These are phyloP conservation scores for Leersia perrieri DNA, from an alignment of 176 grass and related monocot species.

Conservation along the genomic window DNA sequence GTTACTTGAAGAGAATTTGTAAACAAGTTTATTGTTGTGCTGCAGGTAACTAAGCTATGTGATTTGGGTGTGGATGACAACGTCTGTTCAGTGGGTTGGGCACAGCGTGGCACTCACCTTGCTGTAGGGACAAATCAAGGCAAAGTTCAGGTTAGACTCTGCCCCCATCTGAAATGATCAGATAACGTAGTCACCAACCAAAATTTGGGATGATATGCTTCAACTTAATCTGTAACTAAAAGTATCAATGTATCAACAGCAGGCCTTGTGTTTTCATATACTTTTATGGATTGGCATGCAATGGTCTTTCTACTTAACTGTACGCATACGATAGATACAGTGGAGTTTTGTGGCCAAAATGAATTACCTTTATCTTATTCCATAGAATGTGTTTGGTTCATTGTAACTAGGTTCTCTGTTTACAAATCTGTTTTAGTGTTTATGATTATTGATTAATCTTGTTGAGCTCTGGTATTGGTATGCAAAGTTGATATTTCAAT, in stretches of 20 bases:
- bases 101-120: constrained; percentile 75
- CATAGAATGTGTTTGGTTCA: not conserved
- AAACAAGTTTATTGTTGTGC: not conserved
- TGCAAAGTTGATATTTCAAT: not conserved
- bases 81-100: constrained; percentile 95
- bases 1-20: not conserved
- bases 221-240: not conserved
- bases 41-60: constrained; percentile 92
- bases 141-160: constrained; percentile 73
- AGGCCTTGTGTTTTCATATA: not conserved
- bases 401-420: not conserved
- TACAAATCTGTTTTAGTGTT: not conserved
- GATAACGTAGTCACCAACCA: not conserved
- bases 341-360: not conserved
- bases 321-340: not conserved
- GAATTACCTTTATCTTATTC: not conserved
- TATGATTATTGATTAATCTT: not conserved
- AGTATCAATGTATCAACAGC: not conserved
- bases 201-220: not conserved
- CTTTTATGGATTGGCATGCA: not conserved
- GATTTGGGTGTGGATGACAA: constrained; percentile 86
- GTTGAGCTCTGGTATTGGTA: not conserved
- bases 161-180: not conserved
- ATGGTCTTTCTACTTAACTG: not conserved
- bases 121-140: constrained; percentile 93